Base-by-base conservation (phyloP, 2,329 filamentous ascomycete genomes). In the Pleoardoris graminearum region DNA sequence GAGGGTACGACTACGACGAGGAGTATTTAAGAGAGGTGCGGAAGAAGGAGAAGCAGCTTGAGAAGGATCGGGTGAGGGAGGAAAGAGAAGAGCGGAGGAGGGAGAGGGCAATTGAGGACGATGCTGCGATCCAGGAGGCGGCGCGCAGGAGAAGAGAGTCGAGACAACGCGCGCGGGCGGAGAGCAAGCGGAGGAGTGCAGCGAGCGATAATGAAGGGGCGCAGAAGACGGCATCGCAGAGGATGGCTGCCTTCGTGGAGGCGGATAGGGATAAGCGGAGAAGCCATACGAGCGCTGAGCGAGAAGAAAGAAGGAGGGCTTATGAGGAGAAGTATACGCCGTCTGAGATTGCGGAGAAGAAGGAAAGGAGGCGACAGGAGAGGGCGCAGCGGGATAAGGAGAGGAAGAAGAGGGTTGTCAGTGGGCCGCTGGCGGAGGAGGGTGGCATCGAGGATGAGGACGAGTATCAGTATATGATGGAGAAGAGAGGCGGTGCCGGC, bases 371-470 rank as follows among this genome's bases (percentile, higher is more conserved):
- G 60, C 69, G 74, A 59, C 79, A 78, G 64, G 66, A 62, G 48
- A 71, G 76, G 48, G 62, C 70, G 74, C 60, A 79, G 77, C 63
- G 66, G 61, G 49, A 70, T 63, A 54, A 61, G 74, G 65, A 65
- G 53, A 72, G 68, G 52, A 74, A 75, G 51, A 58, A 70, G 50
- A 68, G 78, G 33, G 72, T 80, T 1, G 68, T 77, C 22, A 81
- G 78, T 58, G 78, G 78, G 0, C 76, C 78, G 17, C 58, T 74
- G 39, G 69, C 79, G 19, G 79, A 81, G 57, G 71, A 77, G 48
- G 71, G 70, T 14, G 75, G 70, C n/a, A 62, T 71, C 14, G 75
- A 76, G 48, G 71, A 78, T 29, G 72, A 77, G 23, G 72, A 77
- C 46, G 33, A 36, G 16, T 71, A 73, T 38, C 63, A 66, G 27